Conservation (phyloP, 768 basidiomycete genomes). For the Hydnum rufescens region DNA sequence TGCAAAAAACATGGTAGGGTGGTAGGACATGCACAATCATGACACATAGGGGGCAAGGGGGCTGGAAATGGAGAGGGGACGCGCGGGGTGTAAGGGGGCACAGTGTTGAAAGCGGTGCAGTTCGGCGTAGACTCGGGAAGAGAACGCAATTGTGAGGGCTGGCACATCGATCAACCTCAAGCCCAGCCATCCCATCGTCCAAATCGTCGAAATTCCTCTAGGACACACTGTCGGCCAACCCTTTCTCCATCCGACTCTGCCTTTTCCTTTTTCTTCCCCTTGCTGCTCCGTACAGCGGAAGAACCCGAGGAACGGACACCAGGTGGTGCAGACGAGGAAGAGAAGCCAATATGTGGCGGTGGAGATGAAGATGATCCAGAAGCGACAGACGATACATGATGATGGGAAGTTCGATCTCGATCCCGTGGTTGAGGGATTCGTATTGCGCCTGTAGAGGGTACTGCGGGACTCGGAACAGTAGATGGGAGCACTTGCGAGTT, state of each 20-base stretch:
- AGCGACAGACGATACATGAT: not conserved
- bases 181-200: constrained; percentile 86
- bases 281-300: constrained; percentile 12
- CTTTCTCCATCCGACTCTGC: constrained; percentile 30
- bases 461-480: not conserved
- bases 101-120: too few species aligned
- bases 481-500: not conserved
- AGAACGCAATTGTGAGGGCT: not conserved
- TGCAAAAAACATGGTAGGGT: too few species aligned
- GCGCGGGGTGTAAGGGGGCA: too few species aligned
- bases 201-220: constrained; percentile 63
- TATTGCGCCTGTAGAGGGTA: not conserved
- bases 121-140: too few species aligned
- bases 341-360: too few species aligned
- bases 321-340: not conserved
- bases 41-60: too few species aligned
- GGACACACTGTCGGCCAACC: constrained; percentile 35
- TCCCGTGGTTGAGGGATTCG: not conserved
- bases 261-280: constrained; percentile 40
- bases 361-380: not conserved
- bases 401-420: not conserved
- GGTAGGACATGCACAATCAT: too few species aligned
- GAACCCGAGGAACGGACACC: not conserved
- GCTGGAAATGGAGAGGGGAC: too few species aligned
- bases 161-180: constrained; percentile 12